Evolutionary conservation across 1,139 yeast species (phyloP).

Genomic region (Hyphopichia pseudoburtonii): DNA sequence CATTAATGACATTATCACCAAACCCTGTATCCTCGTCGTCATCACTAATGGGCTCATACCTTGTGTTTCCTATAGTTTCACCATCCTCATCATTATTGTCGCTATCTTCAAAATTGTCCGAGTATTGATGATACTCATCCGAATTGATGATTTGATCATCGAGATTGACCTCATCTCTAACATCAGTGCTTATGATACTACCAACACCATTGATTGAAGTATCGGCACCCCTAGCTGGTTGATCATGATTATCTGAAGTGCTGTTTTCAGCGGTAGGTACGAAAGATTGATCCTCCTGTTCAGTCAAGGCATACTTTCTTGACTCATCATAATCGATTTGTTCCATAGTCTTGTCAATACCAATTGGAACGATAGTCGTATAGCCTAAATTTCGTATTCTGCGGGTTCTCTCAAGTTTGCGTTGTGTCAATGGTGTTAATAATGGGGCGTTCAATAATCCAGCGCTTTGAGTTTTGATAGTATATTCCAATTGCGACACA

Average conservation of each 20-base stretch:
- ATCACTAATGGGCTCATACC: conserved; percentile 9
- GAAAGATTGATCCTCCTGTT: conserved; percentile 11
- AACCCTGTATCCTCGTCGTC: conserved; percentile 3
- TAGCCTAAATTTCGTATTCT: conserved; percentile 50
- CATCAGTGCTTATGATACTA: too few species aligned
- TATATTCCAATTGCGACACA: conserved; percentile 28
- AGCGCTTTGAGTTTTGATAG: conserved; percentile 21
- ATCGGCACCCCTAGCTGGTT: conserved; percentile 9
- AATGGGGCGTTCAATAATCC: conserved; percentile 16
- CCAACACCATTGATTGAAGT: conserved; percentile 4
- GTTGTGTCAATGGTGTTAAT: conserved; percentile 30
- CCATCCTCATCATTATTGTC: conserved; percentile 18
- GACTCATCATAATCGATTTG: conserved; percentile 35
- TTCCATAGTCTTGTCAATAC: conserved; percentile 55
- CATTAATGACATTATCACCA: conserved; percentile 21
- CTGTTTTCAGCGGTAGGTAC: conserved; percentile 14
- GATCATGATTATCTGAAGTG: conserved; percentile 6
- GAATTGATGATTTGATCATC: conserved; percentile 51
- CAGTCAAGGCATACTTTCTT: conserved; percentile 13
- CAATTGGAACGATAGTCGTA: conserved; percentile 51
- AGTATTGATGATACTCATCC: conserved; percentile 17
- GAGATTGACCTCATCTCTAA: conserved; percentile 32
- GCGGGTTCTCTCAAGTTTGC: conserved; percentile 40
- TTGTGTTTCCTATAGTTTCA: conserved; percentile 3
- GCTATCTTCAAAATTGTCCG: conserved; percentile 13